Conservation (phyloP, 352 stramenopile species). For the Phytopythium sindhum region DNA sequence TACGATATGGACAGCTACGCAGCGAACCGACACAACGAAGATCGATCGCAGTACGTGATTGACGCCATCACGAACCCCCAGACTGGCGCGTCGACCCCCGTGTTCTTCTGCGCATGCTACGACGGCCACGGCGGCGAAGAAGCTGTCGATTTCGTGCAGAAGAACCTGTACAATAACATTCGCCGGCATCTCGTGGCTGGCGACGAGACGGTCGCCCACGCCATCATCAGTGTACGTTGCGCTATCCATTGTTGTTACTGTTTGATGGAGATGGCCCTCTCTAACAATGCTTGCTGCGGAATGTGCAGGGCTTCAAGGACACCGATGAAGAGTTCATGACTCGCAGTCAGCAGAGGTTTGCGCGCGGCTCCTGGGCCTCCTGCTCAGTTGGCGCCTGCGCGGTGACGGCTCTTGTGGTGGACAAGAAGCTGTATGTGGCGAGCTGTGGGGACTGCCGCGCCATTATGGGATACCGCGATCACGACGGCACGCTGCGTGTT, state of each 20-base stretch:
- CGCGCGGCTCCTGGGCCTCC: conserved; percentile 47
- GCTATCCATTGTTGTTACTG: neutral
- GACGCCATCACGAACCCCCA: conserved; percentile 24
- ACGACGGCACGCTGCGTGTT: conserved; percentile 42
- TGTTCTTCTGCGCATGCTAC: conserved; percentile 76
- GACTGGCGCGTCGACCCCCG: conserved; percentile 17
- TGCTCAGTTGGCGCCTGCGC: conserved; percentile 65
- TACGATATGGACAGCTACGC: conserved; percentile 73
- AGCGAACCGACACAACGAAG: conserved; percentile 61
- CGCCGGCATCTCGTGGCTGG: conserved; percentile 26
- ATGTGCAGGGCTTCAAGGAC: conserved; percentile 37
- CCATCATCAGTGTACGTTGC: conserved; percentile 34
- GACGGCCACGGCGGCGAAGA: conserved; percentile 63
- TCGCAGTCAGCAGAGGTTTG: conserved; percentile 48
- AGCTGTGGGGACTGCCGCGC: conserved; percentile 65
- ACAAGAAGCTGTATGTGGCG: conserved; percentile 54
- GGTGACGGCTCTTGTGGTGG: conserved; percentile 52
- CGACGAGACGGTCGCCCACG: conserved; percentile 31
- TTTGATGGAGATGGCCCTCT: neutral
- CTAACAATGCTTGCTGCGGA: neutral
- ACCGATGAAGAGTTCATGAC: conserved; percentile 63
- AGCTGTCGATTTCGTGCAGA: conserved; percentile 65
- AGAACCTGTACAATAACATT: conserved; percentile 59
- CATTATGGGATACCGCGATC: conserved; percentile 60
- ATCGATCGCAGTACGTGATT: conserved; percentile 55